Evolutionary conservation across 768 basidiomycete species (phyloP).

Genomic region (Boletus reticuloceps): DNA sequence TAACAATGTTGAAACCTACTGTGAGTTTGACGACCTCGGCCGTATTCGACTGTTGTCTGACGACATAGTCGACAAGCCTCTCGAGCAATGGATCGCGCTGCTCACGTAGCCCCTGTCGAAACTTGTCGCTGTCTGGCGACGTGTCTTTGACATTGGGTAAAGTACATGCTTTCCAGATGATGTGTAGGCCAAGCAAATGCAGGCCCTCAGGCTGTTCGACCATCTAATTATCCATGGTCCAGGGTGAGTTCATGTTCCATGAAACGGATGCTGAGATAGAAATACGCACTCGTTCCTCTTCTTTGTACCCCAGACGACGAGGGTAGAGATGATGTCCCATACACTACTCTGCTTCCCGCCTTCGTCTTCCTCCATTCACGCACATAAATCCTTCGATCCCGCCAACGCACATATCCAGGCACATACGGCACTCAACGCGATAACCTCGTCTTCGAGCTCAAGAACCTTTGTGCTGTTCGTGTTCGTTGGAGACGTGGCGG

Average conservation of each 20-base stretch:
- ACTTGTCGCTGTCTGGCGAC: conserved; percentile 54
- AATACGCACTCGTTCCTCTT: conserved; percentile 75
- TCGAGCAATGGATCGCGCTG: conserved; percentile 74
- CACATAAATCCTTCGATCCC: conserved; percentile 67
- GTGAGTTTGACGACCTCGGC: conserved; percentile 78
- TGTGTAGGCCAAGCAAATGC: conserved; percentile 71
- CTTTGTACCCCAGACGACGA: conserved; percentile 87
- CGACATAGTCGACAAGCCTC: conserved; percentile 75
- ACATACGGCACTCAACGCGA: conserved; percentile 66
- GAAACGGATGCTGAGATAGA: not conserved
- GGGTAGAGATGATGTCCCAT: conserved; percentile 83
- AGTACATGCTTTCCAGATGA: conserved; percentile 78
- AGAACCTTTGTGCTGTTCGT: conserved; percentile 85
- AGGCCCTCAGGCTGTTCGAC: conserved; percentile 82
- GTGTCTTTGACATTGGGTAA: conserved; percentile 51
- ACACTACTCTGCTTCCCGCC: conserved; percentile 86
- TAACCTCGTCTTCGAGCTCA: conserved; percentile 81
- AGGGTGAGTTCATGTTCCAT: not conserved
- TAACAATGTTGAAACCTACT: conserved; percentile 44
- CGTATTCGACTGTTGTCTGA: conserved; percentile 85
- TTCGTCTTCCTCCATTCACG: conserved; percentile 87
- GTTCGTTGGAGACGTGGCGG: conserved; percentile 72
- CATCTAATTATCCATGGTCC: conserved; percentile 52
- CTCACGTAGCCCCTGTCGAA: conserved; percentile 54
- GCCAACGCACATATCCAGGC: conserved; percentile 67